phyloP scores from a whole-genome alignment of 2,329 filamentous ascomycete genomes.

The Tolypocladium endophyticum region DNA sequence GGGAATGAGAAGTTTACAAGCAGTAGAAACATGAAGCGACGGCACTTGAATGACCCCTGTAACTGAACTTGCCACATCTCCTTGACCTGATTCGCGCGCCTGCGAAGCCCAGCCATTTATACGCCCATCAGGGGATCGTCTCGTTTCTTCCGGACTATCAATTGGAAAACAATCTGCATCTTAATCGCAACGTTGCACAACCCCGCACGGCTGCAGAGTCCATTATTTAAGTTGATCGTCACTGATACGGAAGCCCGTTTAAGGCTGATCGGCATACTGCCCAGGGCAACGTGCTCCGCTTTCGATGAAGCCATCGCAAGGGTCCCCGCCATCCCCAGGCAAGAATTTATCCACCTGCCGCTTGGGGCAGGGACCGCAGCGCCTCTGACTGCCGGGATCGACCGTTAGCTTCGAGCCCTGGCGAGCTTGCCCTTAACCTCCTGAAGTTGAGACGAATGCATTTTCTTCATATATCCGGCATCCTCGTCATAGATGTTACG shows the following conservation, averaged over 20 bases:
- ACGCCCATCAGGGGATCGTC: not conserved
- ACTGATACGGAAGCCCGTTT: not conserved
- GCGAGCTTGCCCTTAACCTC: not conserved
- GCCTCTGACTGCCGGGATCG: not conserved
- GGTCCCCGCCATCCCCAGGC: not conserved
- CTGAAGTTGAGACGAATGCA: not conserved
- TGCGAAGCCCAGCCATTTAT: not conserved
- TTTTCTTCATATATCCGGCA: not conserved
- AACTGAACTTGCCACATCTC: not conserved
- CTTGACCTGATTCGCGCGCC: not conserved
- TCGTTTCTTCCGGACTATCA: not conserved
- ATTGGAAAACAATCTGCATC: not conserved
- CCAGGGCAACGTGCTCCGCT: not conserved
- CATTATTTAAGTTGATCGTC: not conserved
- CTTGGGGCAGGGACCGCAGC: not conserved
- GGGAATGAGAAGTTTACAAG: too few species aligned
- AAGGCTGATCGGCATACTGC: not conserved
- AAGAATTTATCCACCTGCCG: not conserved
- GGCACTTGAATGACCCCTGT: not conserved
- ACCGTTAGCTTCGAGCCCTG: not conserved
- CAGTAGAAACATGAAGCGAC: too few species aligned
- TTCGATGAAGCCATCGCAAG: not conserved
- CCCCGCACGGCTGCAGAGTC: not conserved
- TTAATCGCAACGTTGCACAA: not conserved
- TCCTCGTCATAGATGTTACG: too few species aligned